Base-by-base conservation (phyloP, 345 rosid species). In the Luvunga scandens region DNA sequence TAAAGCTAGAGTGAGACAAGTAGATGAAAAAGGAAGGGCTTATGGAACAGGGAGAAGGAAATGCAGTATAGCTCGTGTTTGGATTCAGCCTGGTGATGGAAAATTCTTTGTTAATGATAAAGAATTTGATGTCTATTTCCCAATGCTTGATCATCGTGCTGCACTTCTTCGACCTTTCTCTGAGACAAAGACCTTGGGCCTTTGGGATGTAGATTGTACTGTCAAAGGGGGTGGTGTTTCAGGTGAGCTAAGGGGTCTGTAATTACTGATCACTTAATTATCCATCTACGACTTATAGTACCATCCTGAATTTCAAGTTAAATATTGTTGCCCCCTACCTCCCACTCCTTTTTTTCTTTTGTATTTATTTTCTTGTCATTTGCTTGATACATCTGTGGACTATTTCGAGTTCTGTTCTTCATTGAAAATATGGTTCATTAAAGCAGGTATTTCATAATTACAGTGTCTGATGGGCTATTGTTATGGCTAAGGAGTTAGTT, bases 11-110 rank as follows among this genome's bases (percentile, higher is more conserved):
- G 98, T 93, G 61, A 90, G 98, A 76, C 87, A 88, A 75, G 98
- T 96, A 12, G 99, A 96, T 64, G 97, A 89, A 22, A 80, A 90
- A 19, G 99, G 93, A 53, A 92, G 98, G 88, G 93, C 98, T 67
- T 96, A 96, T 80, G 99, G 98, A 83, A 94, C 98, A 0, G 99
- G 98, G 66, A 92, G 96, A 88, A 92, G 98, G 85, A 96, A 96
- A 77, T 91, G 97, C 75, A 96, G 98, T 82, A 77, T 90, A 10
- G 98, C 99, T 13, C 97, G 98, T 66, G 97, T 94, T 67, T 96
- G 98, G 99, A 82, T 94, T 82, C 87, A 86, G 38, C 97, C 99
- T 31, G 98, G 99, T 19, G 84, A 87, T n/a, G 97, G 99, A 2
- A 91, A 89, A 39, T 94, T 96, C 74, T 2, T 78, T 3, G 84